phyloP scores from a whole-genome alignment of 257 asterid genomes.

The Solanum acaule region DNA sequence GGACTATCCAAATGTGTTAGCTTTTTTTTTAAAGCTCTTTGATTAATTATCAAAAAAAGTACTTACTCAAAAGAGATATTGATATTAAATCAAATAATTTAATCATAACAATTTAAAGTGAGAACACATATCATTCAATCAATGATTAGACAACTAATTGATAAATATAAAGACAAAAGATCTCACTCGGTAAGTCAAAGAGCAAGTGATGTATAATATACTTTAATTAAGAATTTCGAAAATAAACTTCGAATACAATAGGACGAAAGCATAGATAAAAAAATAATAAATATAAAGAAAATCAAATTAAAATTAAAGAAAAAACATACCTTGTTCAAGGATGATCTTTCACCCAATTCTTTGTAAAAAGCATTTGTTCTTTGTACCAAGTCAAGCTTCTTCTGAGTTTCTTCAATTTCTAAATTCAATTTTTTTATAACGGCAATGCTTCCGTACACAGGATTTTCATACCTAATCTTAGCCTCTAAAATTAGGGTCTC shows the following conservation, averaged over 20 bases:
- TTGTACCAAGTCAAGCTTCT: neutral
- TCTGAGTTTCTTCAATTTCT: neutral
- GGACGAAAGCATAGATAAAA: too few species aligned
- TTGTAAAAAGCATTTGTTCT: neutral
- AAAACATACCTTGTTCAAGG: neutral
- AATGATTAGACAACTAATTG: too few species aligned
- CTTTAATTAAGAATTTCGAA: neutral
- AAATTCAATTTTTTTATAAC: too few species aligned
- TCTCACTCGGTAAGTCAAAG: neutral
- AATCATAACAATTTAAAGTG: too few species aligned
- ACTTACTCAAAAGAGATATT: too few species aligned
- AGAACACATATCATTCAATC: neutral
- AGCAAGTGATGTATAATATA: neutral
- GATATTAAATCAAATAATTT: too few species aligned
- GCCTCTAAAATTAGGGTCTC: neutral
- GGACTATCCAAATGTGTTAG: too few species aligned
- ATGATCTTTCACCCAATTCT: neutral
- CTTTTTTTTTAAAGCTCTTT: too few species aligned
- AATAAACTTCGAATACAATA: neutral
- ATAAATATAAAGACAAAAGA: too few species aligned
- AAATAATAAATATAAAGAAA: neutral
- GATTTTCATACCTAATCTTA: neutral
- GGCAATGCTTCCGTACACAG: neutral
- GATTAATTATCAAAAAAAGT: too few species aligned
- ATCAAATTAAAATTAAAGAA: neutral